These are phyloP conservation scores for Fusarium piperis DNA, from an alignment of 2,329 filamentous ascomycete species.

Conservation along the genomic window DNA sequence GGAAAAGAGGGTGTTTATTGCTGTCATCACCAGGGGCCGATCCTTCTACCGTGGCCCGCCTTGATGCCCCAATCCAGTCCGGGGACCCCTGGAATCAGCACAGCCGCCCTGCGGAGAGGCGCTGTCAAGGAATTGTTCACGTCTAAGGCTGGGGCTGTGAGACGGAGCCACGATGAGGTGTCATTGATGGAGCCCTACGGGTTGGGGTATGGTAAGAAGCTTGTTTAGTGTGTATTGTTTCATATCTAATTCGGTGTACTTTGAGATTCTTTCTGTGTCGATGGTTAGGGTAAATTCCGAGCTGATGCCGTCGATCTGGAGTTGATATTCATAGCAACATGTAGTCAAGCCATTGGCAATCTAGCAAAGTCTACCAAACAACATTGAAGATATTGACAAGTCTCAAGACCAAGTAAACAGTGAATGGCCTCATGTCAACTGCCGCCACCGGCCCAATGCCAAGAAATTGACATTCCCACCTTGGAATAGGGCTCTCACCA, in stretches of 20 bases:
- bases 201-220: not conserved
- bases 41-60: not conserved
- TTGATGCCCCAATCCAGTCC: not conserved
- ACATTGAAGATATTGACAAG: not conserved
- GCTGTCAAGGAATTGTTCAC: not conserved
- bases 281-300: not conserved
- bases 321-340: not conserved
- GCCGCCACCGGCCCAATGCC: not conserved
- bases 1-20: slow-evolving; percentile 30
- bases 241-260: not conserved
- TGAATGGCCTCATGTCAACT: not conserved
- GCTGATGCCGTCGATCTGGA: not conserved
- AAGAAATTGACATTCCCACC: not conserved
- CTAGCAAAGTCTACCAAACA: rapidly evolving
- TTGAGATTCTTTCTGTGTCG: not conserved
- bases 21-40: not conserved
- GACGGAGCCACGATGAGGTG: not conserved
- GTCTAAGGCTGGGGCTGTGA: not conserved
- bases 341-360: not conserved
- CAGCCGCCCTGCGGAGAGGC: not conserved
- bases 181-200: not conserved
- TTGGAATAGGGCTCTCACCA: not conserved
- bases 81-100: not conserved
- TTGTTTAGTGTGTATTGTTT: not conserved
- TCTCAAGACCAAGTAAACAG: too few relatives aligned